phyloP scores from a whole-genome alignment of 129 eudicot species.

The Centaurea solstitialis region DNA sequence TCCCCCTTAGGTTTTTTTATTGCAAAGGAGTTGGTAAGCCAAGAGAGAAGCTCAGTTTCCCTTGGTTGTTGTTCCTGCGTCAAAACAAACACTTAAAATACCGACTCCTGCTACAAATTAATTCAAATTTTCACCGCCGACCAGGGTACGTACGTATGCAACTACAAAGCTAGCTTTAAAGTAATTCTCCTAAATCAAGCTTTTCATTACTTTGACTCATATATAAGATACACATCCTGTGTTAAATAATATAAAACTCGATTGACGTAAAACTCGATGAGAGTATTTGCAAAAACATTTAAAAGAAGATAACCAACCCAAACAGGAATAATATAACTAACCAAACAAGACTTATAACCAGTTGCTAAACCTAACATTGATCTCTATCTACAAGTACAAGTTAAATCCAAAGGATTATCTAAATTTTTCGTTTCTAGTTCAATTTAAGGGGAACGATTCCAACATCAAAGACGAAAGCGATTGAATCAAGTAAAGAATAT shows the following conservation, averaged over 20 bases:
- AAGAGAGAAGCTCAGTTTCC: conserved; percentile 79
- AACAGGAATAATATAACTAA: no score
- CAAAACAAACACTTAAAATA: conserved; percentile 91
- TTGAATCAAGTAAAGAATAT: not conserved
- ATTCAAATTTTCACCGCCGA: conserved; percentile 24
- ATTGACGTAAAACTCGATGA: not conserved
- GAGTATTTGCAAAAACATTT: not conserved
- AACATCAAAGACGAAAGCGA: not conserved
- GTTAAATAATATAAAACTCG: not conserved
- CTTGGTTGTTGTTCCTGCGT: conserved; percentile 87
- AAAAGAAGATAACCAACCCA: not conserved
- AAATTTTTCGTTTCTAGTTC: not conserved
- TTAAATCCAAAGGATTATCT: not conserved
- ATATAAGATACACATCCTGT: not conserved
- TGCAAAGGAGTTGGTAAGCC: conserved; percentile 58
- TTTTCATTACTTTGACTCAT: not conserved
- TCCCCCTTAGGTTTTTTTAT: conserved; percentile 40
- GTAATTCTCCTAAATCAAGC: not conserved
- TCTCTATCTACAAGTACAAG: not conserved
- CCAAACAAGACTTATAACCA: no score
- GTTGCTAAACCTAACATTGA: no score
- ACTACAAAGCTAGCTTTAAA: conserved; percentile 4
- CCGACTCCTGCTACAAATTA: conserved; percentile 36
- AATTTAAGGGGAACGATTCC: not conserved
- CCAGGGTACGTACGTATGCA: conserved; percentile 7